A percentile compares a stretch with the other conserved stretches of the same genome.
These are phyloP conservation scores for Yarrowia hollandica DNA, from an alignment of 805 yeast genomes.

Conservation along the genomic window DNA sequence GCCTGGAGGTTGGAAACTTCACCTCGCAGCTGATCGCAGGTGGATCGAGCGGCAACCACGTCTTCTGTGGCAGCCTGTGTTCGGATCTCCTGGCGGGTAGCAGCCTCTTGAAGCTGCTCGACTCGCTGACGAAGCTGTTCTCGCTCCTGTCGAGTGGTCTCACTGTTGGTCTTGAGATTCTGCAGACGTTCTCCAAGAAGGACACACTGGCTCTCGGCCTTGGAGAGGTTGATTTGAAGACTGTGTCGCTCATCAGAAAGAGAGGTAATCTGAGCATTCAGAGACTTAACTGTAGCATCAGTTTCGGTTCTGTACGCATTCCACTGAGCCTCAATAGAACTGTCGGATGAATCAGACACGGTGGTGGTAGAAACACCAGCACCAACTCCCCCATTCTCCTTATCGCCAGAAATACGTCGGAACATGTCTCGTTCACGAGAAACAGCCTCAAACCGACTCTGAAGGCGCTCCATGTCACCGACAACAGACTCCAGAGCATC, in stretches of 20 bases:
- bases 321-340: slow-evolving; percentile 40
- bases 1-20: slow-evolving; percentile 52
- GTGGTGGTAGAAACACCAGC: slow-evolving; percentile 32
- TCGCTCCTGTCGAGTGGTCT: slow-evolving; percentile 49
- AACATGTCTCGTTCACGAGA: slow-evolving; percentile 71
- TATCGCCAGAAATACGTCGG: slow-evolving; percentile 41
- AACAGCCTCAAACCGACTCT: slow-evolving; percentile 54
- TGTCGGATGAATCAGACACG: slow-evolving; percentile 36
- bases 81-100: slow-evolving; percentile 51
- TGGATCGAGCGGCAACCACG: slow-evolving; percentile 53
- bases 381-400: slow-evolving; percentile 14
- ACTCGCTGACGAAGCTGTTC: slow-evolving; percentile 47
- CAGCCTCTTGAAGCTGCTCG: slow-evolving; percentile 46
- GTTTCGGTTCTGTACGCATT: slow-evolving; percentile 48
- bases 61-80: slow-evolving; percentile 55
- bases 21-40: slow-evolving; percentile 47
- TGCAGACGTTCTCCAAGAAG: slow-evolving; percentile 55
- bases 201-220: slow-evolving; percentile 54
- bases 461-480: slow-evolving; percentile 47
- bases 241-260: slow-evolving; percentile 49
- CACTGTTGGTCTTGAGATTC: slow-evolving; percentile 45
- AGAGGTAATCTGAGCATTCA: slow-evolving; percentile 50
- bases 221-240: slow-evolving; percentile 52
- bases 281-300: slow-evolving; percentile 47
- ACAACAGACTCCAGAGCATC: slow-evolving; percentile 39